phyloP scores from a whole-genome alignment of 148 eudicot genomes.

The Persicaria maculosa region DNA sequence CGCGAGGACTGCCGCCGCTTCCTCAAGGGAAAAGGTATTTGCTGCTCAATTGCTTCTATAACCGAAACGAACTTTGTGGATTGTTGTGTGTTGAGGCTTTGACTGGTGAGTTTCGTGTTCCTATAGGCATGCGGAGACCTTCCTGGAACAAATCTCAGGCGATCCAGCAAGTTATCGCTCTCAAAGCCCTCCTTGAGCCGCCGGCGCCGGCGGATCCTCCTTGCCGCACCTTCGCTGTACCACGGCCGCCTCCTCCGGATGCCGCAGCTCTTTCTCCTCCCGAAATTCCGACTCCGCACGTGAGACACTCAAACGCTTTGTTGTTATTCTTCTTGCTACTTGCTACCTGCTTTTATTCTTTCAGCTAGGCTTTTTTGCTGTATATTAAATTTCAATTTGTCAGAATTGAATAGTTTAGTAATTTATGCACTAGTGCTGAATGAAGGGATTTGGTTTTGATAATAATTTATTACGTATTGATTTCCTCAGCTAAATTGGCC shows the following conservation, averaged over 20 bases:
- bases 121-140: constrained; percentile 83
- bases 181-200: constrained; percentile 72
- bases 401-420: constrained; percentile 10
- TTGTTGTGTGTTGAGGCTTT: background rate
- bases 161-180: constrained; percentile 88
- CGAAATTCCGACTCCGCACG: constrained; percentile 11
- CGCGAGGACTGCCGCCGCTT: constrained; percentile 97
- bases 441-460: background rate
- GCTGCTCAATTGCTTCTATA: background rate
- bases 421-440: background rate
- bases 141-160: constrained; percentile 99
- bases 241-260: background rate
- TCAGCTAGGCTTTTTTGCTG: background rate
- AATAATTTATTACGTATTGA: background rate
- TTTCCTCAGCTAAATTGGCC: background rate
- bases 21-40: constrained; percentile 81
- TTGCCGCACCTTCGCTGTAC: background rate
- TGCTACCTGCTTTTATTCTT: background rate
- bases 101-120: background rate
- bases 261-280: background rate
- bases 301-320: background rate
- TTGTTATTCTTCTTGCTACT: background rate
- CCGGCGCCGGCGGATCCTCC: constrained; percentile 13
- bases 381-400: constrained; percentile 2
- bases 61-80: too few relatives aligned